These are phyloP conservation scores for Tylopilus sp. DNA, from an alignment of 768 basidiomycete species.

Conservation along the genomic window DNA sequence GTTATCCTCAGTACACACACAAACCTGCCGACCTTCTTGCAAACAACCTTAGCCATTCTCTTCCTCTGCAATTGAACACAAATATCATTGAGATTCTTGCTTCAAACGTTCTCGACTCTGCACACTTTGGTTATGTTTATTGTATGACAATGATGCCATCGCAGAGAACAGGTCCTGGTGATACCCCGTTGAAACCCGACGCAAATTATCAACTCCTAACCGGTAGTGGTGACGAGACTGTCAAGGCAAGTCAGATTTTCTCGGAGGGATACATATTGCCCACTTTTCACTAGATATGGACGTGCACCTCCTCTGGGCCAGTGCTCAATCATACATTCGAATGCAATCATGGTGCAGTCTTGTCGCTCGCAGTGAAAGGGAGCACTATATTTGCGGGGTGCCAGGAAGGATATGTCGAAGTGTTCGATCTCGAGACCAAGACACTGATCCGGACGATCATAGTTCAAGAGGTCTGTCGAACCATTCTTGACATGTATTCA, in stretches of 20 bases:
- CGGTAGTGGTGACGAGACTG: constrained; percentile 86
- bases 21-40: constrained; percentile 67
- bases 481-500: background rate
- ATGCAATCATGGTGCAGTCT: constrained; percentile 74
- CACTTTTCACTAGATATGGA: constrained; percentile 55
- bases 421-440: constrained; percentile 87
- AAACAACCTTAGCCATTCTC: constrained; percentile 44
- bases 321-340: constrained; percentile 61
- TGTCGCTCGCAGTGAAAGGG: constrained; percentile 70
- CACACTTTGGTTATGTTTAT: constrained; percentile 94
- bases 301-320: constrained; percentile 45
- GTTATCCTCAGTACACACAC: constrained; percentile 71
- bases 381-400: constrained; percentile 90
- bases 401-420: constrained; percentile 90
- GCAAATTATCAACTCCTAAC: constrained; percentile 59
- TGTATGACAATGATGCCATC: constrained; percentile 59
- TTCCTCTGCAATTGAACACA: constrained; percentile 18
- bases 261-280: background rate
- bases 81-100: constrained; percentile 52
- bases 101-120: constrained; percentile 76
- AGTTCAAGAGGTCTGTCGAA: constrained; percentile 63
- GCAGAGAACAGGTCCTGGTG: constrained; percentile 36
- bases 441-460: constrained; percentile 85
- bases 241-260: constrained; percentile 57
- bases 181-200: constrained; percentile 20